A percentile compares a stretch with the other conserved stretches of the same genome.
phyloP scores from a whole-genome alignment of 805 yeast genomes.

The Lachancea meyersii region DNA sequence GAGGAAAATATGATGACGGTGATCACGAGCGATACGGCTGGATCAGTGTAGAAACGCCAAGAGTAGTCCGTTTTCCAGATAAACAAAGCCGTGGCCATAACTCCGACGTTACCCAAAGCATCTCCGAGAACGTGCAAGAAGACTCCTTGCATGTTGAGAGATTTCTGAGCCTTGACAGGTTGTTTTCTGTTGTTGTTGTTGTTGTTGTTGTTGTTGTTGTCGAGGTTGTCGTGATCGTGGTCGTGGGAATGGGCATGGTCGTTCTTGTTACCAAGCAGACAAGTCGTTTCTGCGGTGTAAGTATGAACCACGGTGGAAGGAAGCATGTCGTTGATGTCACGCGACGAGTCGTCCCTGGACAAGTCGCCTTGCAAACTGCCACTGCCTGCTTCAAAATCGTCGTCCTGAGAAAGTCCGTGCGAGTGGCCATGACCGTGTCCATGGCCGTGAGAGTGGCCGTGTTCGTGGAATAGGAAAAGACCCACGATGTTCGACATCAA shows the following conservation, averaged over 20 bases:
- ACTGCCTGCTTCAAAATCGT: conserved; percentile 10
- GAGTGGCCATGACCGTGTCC: conserved; percentile 32
- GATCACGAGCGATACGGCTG: conserved; percentile 75
- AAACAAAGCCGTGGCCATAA: conserved; percentile 78
- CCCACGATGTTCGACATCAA: conserved; percentile 79
- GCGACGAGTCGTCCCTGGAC: conserved; percentile 14
- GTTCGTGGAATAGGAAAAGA: conserved; percentile 81
- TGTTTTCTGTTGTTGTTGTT: conserved; percentile 4
- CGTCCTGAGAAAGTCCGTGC: conserved; percentile 12
- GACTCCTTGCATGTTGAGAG: conserved; percentile 97
- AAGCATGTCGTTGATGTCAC: conserved; percentile 18
- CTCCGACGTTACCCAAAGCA: conserved; percentile 93
- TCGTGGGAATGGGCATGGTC: background rate
- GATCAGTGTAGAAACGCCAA: conserved; percentile 86
- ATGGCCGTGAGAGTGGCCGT: conserved; percentile 46
- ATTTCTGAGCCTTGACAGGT: conserved; percentile 37
- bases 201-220: background rate
- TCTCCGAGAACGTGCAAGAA: conserved; percentile 93
- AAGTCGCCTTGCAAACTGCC: conserved; percentile 24
- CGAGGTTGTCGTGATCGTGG: background rate
- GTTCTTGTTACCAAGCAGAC: conserved; percentile 18
- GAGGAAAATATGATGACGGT: conserved; percentile 85
- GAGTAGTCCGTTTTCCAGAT: conserved; percentile 90
- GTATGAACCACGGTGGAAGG: conserved; percentile 27
- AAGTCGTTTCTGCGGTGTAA: conserved; percentile 34